phyloP scores from a whole-genome alignment of 192 early-diverging fungal genomes.

The Entomortierella chlamydospora region DNA sequence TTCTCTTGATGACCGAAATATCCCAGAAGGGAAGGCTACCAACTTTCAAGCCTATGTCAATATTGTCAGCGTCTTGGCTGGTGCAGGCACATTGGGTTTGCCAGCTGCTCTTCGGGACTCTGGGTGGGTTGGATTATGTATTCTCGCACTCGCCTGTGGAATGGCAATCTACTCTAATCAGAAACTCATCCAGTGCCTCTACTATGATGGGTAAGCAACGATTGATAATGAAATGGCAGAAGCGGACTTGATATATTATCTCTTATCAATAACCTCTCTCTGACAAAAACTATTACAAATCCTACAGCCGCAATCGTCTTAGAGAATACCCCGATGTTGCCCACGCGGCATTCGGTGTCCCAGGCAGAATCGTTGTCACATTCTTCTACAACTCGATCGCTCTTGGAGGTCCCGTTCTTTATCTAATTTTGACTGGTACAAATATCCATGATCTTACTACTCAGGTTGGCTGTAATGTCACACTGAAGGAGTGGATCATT shows the following conservation, averaged over 20 bases:
- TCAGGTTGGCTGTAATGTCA: conserved; percentile 53
- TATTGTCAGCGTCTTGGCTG: conserved; percentile 68
- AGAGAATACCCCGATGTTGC: conserved; percentile 75
- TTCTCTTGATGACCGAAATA: conserved; percentile 21
- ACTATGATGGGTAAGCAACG: conserved; percentile 59
- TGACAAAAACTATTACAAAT: neutral
- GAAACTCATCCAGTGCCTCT: conserved; percentile 74
- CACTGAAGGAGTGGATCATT: conserved; percentile 66
- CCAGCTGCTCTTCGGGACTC: conserved; percentile 71
- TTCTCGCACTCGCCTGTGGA: conserved; percentile 75
- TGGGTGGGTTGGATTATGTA: conserved; percentile 80
- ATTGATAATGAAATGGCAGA: neutral
- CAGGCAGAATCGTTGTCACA: conserved; percentile 60
- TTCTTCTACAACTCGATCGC: conserved; percentile 68
- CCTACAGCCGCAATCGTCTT: conserved; percentile 60
- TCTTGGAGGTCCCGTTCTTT: conserved; percentile 67
- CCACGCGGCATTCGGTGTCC: conserved; percentile 61
- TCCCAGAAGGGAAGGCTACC: conserved; percentile 41
- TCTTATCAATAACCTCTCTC: neutral
- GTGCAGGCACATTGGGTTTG: conserved; percentile 72
- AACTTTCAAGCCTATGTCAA: conserved; percentile 54
- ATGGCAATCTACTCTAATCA: conserved; percentile 80
- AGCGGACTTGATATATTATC: neutral
- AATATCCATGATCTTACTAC: conserved; percentile 67
- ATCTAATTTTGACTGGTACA: conserved; percentile 72